A percentile compares a stretch with the other conserved stretches of the same genome.
Evolutionary conservation across 1,284 basidiomycete species (phyloP).

Genomic region (Trichosporon inkin): DNA sequence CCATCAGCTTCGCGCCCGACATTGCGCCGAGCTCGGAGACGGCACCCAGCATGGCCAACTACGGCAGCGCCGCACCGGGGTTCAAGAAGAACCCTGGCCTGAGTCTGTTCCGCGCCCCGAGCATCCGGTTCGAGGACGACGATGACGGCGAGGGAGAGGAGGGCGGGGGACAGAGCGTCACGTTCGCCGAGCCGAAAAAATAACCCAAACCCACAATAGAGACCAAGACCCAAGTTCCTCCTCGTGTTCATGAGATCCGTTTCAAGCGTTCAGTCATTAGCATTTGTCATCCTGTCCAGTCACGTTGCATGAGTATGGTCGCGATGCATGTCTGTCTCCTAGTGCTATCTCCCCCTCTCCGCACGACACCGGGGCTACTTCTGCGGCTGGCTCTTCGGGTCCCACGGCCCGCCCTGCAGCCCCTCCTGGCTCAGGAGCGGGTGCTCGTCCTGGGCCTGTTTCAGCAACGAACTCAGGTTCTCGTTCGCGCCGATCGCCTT

Average conservation of each 20-base stretch:
- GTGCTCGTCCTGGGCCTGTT: conserved; percentile 75
- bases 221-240: too few species aligned
- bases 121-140: conserved; percentile 24
- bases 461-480: conserved; percentile 63
- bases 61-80: conserved; percentile 36
- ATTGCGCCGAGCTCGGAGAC: conserved; percentile 36
- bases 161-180: conserved; percentile 1
- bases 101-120: conserved; percentile 40
- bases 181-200: background rate
- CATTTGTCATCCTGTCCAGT: conserved; percentile 1
- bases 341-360: background rate
- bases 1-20: conserved; percentile 44
- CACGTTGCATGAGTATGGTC: background rate
- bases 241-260: background rate
- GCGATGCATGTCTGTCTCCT: conserved; percentile 5
- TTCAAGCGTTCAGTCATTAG: background rate
- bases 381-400: conserved; percentile 23
- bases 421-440: conserved; percentile 55
- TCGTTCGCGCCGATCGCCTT: conserved; percentile 75
- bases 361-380: background rate
- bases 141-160: background rate
- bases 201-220: background rate
- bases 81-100: conserved; percentile 42
- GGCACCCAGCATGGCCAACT: conserved; percentile 38
- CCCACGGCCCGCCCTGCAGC: conserved; percentile 44